These are phyloP conservation scores for Aureobasidium sp. DNA, from an alignment of 2,329 filamentous ascomycete genomes.

Conservation along the genomic window DNA sequence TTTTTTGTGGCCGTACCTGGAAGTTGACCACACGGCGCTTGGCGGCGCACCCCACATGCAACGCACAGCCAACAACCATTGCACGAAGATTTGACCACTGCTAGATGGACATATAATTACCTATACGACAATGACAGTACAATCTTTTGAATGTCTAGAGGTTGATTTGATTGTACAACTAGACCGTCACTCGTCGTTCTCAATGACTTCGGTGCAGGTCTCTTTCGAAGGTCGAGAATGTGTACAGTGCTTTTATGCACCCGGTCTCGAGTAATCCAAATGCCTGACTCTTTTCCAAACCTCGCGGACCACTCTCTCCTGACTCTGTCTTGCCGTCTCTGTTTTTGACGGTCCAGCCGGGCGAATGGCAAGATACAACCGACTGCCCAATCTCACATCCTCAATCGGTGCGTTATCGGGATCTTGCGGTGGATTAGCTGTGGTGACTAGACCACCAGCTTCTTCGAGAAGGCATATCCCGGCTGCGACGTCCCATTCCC, in stretches of 20 bases:
- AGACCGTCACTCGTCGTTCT: too few species aligned
- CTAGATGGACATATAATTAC: too few species aligned
- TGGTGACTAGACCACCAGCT: conserved; percentile 67
- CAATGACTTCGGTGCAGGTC: too few species aligned
- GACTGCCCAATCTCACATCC: conserved; percentile 56
- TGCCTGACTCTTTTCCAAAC: conserved; percentile 63
- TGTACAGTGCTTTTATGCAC: conserved; percentile 32
- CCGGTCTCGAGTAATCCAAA: conserved; percentile 61
- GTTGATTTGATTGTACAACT: too few species aligned
- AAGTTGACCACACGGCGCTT: too few species aligned
- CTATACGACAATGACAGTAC: too few species aligned
- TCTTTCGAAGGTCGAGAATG: too few species aligned
- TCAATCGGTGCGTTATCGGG: conserved; percentile 49
- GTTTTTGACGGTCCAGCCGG: conserved; percentile 55
- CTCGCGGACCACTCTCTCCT: conserved; percentile 64
- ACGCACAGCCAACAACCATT: too few species aligned
- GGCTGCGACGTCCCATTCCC: conserved; percentile 77
- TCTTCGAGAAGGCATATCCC: conserved; percentile 67
- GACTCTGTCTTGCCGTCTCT: conserved; percentile 59
- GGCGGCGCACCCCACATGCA: too few species aligned
- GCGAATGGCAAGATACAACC: conserved; percentile 65
- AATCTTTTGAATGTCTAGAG: too few species aligned
- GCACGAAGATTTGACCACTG: too few species aligned
- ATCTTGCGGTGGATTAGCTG: conserved; percentile 62
- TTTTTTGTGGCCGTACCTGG: too few species aligned